A percentile compares a stretch with the other conserved stretches of the same genome.
Evolutionary conservation across 2,329 filamentous ascomycete genomes (phyloP).

Genomic region (Neonectria sp.): DNA sequence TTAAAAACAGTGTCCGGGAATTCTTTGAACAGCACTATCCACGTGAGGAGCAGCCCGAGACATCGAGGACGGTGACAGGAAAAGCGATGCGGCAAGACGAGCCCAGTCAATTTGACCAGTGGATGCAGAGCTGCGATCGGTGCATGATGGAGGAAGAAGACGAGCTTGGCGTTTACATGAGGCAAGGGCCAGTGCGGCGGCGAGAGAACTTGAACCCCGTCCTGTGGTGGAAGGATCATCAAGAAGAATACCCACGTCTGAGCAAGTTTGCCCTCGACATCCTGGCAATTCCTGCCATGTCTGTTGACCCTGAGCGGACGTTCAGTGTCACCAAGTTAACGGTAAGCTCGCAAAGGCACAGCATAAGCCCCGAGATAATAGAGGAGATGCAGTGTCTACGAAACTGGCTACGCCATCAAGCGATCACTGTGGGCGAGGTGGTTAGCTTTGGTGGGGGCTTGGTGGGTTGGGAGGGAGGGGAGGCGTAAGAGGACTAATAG

Average conservation of each 20-base stretch:
- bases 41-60: background rate
- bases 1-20: no score
- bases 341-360: background rate
- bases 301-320: background rate
- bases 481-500: background rate
- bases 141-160: background rate
- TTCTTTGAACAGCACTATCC: background rate
- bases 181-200: background rate
- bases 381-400: background rate
- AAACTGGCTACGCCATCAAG: background rate
- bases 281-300: background rate
- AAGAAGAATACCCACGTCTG: conserved; percentile 1
- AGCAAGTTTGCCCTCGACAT: background rate
- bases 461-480: background rate
- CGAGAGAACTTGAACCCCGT: background rate
- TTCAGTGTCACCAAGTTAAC: background rate
- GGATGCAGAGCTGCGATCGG: background rate
- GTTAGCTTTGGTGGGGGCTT: background rate
- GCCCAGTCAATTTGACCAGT: background rate
- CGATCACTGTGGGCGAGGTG: background rate
- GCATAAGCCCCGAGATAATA: conserved; percentile 1
- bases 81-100: background rate
- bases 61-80: background rate
- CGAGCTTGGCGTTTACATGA: background rate
- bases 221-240: background rate